These are phyloP conservation scores for Colletotrichum lentis DNA, from an alignment of 2,329 filamentous ascomycete species.

Conservation along the genomic window DNA sequence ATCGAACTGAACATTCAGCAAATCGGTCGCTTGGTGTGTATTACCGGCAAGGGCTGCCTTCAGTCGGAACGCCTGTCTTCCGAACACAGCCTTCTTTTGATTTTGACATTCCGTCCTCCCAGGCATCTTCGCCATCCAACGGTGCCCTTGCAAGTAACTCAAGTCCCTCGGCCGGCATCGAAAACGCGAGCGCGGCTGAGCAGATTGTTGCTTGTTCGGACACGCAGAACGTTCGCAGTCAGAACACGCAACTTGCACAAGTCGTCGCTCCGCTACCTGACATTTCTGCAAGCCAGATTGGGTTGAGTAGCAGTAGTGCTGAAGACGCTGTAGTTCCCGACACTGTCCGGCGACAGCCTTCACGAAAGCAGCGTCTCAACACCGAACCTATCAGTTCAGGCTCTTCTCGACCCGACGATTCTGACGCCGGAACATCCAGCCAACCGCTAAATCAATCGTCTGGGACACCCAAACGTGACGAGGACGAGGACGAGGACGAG, in stretches of 20 bases:
- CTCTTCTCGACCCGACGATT: neutral
- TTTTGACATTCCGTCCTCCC: conserved; percentile 12
- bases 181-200: neutral
- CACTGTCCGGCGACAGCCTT: conserved; percentile 33
- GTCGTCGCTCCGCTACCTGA: conserved; percentile 23
- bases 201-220: conserved; percentile 20
- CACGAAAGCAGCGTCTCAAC: neutral
- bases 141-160: neutral
- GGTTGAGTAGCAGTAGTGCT: conserved; percentile 1
- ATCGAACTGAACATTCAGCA: conserved; percentile 7
- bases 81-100: conserved; percentile 29
- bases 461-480: neutral
- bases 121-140: neutral
- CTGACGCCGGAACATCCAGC: neutral
- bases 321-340: conserved; percentile 36
- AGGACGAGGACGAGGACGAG: conserved; percentile 2
- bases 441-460: neutral
- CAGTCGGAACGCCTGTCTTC: conserved; percentile 24
- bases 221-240: conserved; percentile 10
- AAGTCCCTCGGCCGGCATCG: neutral
- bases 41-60: neutral
- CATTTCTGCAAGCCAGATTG: conserved; percentile 24
- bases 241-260: conserved; percentile 36
- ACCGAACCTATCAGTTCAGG: neutral
- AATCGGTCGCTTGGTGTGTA: neutral